phyloP scores from a whole-genome alignment of 1,284 basidiomycete species.

The Ustilago cynodontis region DNA sequence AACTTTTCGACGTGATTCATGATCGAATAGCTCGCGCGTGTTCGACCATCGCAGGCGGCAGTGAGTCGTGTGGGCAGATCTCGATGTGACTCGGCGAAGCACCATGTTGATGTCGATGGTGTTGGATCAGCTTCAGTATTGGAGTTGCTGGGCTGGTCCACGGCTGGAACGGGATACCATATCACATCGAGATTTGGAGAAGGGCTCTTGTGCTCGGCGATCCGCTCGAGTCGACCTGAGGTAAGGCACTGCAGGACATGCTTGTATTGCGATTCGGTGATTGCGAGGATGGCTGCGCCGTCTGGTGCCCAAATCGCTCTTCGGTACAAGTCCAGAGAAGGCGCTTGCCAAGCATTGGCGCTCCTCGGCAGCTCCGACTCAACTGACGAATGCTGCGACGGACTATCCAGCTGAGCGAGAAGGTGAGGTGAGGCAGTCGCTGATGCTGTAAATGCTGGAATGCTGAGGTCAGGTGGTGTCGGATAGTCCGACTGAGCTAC shows the following conservation, averaged over 20 bases:
- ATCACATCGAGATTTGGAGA: conserved; percentile 53
- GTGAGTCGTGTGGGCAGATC: conserved; percentile 55
- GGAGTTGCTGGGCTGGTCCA: conserved; percentile 6
- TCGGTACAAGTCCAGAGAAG: conserved; percentile 32
- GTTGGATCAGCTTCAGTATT: not conserved
- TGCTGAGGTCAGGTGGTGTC: conserved; percentile 31
- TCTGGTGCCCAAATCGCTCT: conserved; percentile 54
- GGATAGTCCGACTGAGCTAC: conserved; percentile 20
- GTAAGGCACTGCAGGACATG: conserved; percentile 29
- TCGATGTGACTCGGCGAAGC: conserved; percentile 53
- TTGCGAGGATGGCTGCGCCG: conserved; percentile 47
- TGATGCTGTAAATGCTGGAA: conserved; percentile 12
- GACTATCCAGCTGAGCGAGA: not conserved
- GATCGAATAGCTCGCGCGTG: conserved; percentile 55
- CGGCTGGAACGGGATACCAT: conserved; percentile 55
- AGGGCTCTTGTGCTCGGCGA: conserved; percentile 15
- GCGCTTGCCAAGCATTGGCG: too few relatives aligned
- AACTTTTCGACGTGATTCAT: conserved; percentile 63
- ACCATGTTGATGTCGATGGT: conserved; percentile 35
- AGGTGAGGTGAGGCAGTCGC: conserved; percentile 2
- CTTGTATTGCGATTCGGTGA: conserved; percentile 50
- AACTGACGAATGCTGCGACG: not conserved
- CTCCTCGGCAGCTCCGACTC: too few relatives aligned
- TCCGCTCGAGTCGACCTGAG: not conserved
- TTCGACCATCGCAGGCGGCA: conserved; percentile 30